Percentiles rank a stretch among this genome's conserved stretches.
Evolutionary conservation across 768 basidiomycete species (phyloP).

Genomic region (Lentinus brumalis): DNA sequence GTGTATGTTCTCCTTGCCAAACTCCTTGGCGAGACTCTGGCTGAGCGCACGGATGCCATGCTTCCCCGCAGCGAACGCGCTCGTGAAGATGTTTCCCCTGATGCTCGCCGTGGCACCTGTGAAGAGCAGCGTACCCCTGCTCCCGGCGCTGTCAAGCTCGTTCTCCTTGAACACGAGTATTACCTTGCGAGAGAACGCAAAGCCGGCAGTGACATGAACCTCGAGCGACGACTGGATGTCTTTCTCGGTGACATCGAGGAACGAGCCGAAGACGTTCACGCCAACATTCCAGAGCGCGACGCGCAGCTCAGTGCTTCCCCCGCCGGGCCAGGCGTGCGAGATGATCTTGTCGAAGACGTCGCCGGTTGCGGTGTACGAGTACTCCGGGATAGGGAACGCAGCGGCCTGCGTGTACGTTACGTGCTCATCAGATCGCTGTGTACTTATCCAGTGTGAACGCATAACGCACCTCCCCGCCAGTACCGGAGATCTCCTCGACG

Average conservation of each 20-base stretch:
- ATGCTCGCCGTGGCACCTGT: slow-evolving; percentile 44
- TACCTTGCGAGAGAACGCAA: slow-evolving; percentile 39
- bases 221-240: slow-evolving; percentile 33
- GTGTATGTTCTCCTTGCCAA: slow-evolving; percentile 45
- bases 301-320: slow-evolving; percentile 33
- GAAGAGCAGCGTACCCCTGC: slow-evolving; percentile 43
- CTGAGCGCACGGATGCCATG: slow-evolving; percentile 39
- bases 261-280: slow-evolving; percentile 34
- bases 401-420: slow-evolving; percentile 31
- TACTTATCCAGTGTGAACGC: not conserved
- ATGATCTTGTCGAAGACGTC: slow-evolving; percentile 35
- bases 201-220: slow-evolving; percentile 37
- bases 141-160: slow-evolving; percentile 30
- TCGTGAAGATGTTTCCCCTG: slow-evolving; percentile 39
- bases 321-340: slow-evolving; percentile 28
- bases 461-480: slow-evolving; percentile 34
- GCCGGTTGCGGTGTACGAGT: slow-evolving; percentile 31
- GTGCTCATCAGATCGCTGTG: not conserved
- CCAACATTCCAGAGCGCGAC: slow-evolving; percentile 43
- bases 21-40: slow-evolving; percentile 44
- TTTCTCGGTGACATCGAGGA: slow-evolving; percentile 40
- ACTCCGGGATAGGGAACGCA: slow-evolving; percentile 37
- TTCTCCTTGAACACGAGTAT: slow-evolving; percentile 37
- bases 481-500: slow-evolving; percentile 32
- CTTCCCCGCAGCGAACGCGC: slow-evolving; percentile 43